Conservation (phyloP, 2,329 filamentous ascomycete species). For the Aureobasidium vineae region DNA sequence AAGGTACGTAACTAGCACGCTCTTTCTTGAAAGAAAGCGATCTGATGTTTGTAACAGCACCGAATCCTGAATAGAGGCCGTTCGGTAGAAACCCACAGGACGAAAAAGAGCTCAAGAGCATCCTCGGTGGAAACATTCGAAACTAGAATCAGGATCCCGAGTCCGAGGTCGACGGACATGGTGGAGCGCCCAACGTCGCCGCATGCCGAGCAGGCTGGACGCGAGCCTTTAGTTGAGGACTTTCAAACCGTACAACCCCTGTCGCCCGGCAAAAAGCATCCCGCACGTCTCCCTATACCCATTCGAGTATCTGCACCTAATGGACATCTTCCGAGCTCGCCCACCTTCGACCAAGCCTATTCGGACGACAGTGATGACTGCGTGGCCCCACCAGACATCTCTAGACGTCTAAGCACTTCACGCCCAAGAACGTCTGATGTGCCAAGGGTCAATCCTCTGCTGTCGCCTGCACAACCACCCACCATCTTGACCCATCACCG, state of each 20-base stretch:
- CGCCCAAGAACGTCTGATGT: background rate
- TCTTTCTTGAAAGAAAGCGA: background rate
- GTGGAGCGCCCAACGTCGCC: conserved; percentile 1
- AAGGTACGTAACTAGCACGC: background rate
- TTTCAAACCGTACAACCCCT: conserved; percentile 29
- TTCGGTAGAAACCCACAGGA: background rate
- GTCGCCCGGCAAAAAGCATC: background rate
- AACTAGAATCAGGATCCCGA: conserved; percentile 6
- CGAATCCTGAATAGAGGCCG: background rate
- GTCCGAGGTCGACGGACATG: conserved; percentile 12
- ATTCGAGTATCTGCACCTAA: background rate
- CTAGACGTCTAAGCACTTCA: background rate
- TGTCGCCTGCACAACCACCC: background rate
- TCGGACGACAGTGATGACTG: conserved; percentile 6
- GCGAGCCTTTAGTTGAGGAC: conserved; percentile 33
- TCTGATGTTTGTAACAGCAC: background rate
- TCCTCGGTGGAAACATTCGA: conserved; percentile 7
- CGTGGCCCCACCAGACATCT: conserved; percentile 5
- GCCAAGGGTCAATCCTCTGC: background rate
- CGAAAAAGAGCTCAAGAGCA: background rate
- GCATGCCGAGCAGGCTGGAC: background rate
- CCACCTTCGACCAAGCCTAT: background rate
- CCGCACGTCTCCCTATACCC: background rate
- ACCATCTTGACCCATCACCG: background rate
- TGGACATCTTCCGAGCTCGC: background rate